Percentiles rank a stretch among this genome's conserved stretches.
phyloP scores from a whole-genome alignment of 306 rosid genomes.

The Luffa acutangula region DNA sequence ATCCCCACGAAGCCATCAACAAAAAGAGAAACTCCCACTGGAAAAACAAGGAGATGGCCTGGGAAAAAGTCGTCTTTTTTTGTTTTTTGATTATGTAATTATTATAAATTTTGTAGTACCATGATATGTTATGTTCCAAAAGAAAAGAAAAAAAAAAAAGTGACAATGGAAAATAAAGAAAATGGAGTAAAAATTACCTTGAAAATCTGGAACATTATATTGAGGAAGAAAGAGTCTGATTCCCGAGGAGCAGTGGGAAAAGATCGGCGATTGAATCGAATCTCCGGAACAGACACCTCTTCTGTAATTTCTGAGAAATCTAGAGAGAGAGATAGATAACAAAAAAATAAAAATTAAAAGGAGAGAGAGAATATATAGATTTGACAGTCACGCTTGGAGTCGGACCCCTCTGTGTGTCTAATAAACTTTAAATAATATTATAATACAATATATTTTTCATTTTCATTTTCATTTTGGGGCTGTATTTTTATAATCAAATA shows the following conservation, averaged over 20 bases:
- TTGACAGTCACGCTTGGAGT: conserved; percentile 72
- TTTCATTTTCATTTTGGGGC: no score
- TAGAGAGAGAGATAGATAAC: conserved; percentile 35
- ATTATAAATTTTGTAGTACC: not conserved
- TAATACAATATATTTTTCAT: no score
- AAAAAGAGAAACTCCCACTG: not conserved
- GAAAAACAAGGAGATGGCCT: not conserved
- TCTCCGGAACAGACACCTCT: conserved; percentile 40
- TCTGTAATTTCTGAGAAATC: conserved; percentile 29
- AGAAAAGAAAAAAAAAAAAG: not conserved
- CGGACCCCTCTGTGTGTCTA: not conserved
- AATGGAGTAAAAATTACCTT: conserved; percentile 49
- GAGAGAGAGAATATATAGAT: conserved; percentile 59
- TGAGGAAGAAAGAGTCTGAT: conserved; percentile 23
- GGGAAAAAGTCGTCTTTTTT: not conserved
- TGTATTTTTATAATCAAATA: not conserved
- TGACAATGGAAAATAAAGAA: not conserved
- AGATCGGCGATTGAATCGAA: conserved; percentile 63
- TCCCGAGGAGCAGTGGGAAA: conserved; percentile 40
- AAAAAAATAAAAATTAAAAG: conserved; percentile 17
- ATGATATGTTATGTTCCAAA: not conserved
- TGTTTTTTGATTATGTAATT: not conserved
- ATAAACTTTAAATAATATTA: not conserved
- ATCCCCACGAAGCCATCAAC: not conserved
- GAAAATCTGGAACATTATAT: conserved; percentile 68